Base-by-base conservation (phyloP, 805 yeast genomes). In the Cyberlindnera euphorbiiphila region DNA sequence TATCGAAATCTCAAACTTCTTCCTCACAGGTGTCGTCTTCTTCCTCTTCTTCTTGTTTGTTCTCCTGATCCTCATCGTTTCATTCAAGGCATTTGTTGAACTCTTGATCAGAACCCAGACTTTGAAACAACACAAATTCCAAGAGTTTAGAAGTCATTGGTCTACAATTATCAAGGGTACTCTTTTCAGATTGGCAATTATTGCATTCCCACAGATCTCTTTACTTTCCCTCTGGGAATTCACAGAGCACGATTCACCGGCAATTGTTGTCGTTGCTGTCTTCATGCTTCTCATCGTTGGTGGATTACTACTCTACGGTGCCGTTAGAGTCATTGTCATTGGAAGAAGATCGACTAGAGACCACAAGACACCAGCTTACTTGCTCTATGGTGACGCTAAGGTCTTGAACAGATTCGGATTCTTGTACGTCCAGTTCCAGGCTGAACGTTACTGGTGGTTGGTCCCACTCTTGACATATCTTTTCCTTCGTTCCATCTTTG, bases 311-410 rank as follows among this genome's bases (percentile, higher is more conserved):
- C 58, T 66, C 9, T 87, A 78, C 58, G 96, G 96, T 4, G 74
- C 93, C 2, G 54, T 70, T 14, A 77, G 82, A 56, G 91, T 88
- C n/a, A 59, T 85, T 34, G 42, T 73, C n/a, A 71, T 78, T 42
- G 98, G 96, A 24, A 65, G 79, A 45, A 73, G 72, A 49, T 88
- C 97, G 0, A 66, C 72, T 18, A 67, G 71, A 42, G 69, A 85
- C 39, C 86, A 81, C 68, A 81, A 85, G 56, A 91, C 88, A 54
- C 96, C 98, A 0, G 98, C 98, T 0, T 91, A 86, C 57, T 68
- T 88, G 43, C 71, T 93, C 45, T 93, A 74, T 54, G 96, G 98
- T 32, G 95, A 93, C 57, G 72, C 81, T 4, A 74, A 70, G 29
- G 76, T 85, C 42, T 70, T 93, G 51, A 86, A 87, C 69, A 76